Evolutionary conservation across 805 yeast genomes (phyloP).

Genomic region (Cyberlindnera mississippiensis): DNA sequence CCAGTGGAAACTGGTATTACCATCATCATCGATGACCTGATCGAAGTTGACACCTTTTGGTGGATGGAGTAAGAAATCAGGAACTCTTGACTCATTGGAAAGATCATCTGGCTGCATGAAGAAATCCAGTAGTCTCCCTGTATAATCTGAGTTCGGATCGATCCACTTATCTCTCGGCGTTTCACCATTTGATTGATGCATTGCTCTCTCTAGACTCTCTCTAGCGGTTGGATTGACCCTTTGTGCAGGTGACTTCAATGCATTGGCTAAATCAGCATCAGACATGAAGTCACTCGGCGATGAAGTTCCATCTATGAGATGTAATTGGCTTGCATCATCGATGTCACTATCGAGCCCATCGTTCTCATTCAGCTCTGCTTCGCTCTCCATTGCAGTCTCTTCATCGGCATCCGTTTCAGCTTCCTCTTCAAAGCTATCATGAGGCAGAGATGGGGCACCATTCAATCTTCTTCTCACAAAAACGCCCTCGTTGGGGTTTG

Average conservation of each 20-base stretch:
- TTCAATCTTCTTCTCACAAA: constrained; percentile 19
- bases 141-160: constrained; percentile 37
- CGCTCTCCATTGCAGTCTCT: constrained; percentile 14
- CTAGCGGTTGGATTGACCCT: constrained; percentile 20
- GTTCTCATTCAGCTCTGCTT: constrained; percentile 18
- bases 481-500: constrained; percentile 25
- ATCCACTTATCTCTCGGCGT: constrained; percentile 23
- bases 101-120: constrained; percentile 57
- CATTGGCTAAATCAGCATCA: constrained; percentile 47
- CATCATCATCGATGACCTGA: constrained; percentile 88
- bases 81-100: constrained; percentile 40
- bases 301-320: constrained; percentile 31
- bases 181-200: constrained; percentile 14
- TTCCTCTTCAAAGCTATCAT: constrained; percentile 6
- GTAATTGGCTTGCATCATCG: constrained; percentile 14
- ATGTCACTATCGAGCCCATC: constrained; percentile 26
- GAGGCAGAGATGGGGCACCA: not conserved
- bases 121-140: constrained; percentile 46
- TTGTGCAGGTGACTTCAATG: constrained; percentile 30
- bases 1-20: constrained; percentile 95
- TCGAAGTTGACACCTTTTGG: constrained; percentile 63
- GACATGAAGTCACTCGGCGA: constrained; percentile 54
- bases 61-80: constrained; percentile 61
- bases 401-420: constrained; percentile 4
- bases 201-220: constrained; percentile 24